These are phyloP conservation scores for Phylloporus sp. DNA, from an alignment of 768 basidiomycete species.

Conservation along the genomic window DNA sequence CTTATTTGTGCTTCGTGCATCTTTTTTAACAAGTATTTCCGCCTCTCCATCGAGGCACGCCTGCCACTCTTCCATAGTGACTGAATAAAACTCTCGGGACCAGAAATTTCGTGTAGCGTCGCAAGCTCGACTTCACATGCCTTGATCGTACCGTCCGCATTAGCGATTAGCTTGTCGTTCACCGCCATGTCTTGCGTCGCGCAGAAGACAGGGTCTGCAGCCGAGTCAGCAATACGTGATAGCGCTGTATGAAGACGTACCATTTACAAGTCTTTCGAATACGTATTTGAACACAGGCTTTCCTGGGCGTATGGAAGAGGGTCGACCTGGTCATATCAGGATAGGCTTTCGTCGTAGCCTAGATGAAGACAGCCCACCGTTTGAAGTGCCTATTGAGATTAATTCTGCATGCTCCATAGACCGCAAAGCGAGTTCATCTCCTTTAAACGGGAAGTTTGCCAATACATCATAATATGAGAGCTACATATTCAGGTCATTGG, in stretches of 20 bases:
- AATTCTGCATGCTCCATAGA: constrained; percentile 88
- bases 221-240: not conserved
- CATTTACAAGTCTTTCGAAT: constrained; percentile 77
- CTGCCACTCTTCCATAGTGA: constrained; percentile 43
- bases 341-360: not conserved
- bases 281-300: constrained; percentile 87
- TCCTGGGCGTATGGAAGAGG: constrained; percentile 81
- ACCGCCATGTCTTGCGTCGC: constrained; percentile 79
- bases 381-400: constrained; percentile 71
- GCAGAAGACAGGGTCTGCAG: constrained; percentile 69
- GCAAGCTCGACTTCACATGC: constrained; percentile 74
- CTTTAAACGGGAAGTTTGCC: constrained; percentile 85
- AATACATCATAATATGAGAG: constrained; percentile 80
- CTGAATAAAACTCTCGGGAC: constrained; percentile 41
- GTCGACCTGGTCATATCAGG: constrained; percentile 54
- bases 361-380: constrained; percentile 45
- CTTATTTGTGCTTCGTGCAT: constrained; percentile 68
- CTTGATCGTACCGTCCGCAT: constrained; percentile 60
- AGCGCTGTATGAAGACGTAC: constrained; percentile 35
- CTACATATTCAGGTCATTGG: constrained; percentile 32
- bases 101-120: constrained; percentile 59
- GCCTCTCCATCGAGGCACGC: constrained; percentile 54
- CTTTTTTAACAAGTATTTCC: constrained; percentile 67
- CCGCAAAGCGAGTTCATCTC: constrained; percentile 76
- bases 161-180: constrained; percentile 64